phyloP scores from a whole-genome alignment of 2,329 filamentous ascomycete genomes.

The Phialemonium atrogriseum region DNA sequence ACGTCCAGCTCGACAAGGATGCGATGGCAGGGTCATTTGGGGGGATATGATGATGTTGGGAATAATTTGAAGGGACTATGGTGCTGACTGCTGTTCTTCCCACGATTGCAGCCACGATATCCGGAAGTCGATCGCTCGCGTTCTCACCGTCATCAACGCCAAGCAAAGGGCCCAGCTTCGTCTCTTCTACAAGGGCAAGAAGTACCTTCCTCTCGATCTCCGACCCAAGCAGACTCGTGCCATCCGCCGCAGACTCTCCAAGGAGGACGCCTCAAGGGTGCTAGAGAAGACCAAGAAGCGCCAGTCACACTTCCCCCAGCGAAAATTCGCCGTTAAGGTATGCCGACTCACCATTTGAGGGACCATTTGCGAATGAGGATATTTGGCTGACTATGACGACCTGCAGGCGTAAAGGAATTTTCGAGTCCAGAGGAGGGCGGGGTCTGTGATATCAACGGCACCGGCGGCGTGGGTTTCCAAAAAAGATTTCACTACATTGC shows the following conservation, averaged over 20 bases:
- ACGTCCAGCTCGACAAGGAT: no score
- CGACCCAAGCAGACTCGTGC: slow-evolving; percentile 97
- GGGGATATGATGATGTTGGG: slow-evolving; percentile 4
- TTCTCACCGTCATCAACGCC: slow-evolving; percentile 99
- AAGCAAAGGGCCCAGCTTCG: slow-evolving; percentile 98
- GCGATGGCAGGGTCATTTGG: no score
- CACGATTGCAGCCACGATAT: slow-evolving; percentile 98
- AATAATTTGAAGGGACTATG: neutral
- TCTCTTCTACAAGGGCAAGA: slow-evolving; percentile 99
- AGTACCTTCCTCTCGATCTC: slow-evolving; percentile 97
- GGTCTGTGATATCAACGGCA: slow-evolving; percentile 13
- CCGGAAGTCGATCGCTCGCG: slow-evolving; percentile 98
- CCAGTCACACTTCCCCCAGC: slow-evolving; percentile 90
- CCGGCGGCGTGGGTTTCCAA: slow-evolving; percentile 13
- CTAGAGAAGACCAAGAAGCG: slow-evolving; percentile 98
- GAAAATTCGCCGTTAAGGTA: slow-evolving; percentile 99
- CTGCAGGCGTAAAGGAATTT: slow-evolving; percentile 15
- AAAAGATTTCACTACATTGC: slow-evolving; percentile 4
- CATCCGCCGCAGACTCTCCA: slow-evolving; percentile 89
- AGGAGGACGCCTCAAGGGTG: slow-evolving; percentile 76
- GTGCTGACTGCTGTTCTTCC: no score
- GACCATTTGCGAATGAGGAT: no score
- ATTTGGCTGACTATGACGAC: no score
- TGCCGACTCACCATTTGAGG: no score
- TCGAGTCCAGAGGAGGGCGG: slow-evolving; percentile 13